These are phyloP conservation scores for Pholiota adiposa DNA, from an alignment of 1,284 basidiomycete species.

Conservation along the genomic window DNA sequence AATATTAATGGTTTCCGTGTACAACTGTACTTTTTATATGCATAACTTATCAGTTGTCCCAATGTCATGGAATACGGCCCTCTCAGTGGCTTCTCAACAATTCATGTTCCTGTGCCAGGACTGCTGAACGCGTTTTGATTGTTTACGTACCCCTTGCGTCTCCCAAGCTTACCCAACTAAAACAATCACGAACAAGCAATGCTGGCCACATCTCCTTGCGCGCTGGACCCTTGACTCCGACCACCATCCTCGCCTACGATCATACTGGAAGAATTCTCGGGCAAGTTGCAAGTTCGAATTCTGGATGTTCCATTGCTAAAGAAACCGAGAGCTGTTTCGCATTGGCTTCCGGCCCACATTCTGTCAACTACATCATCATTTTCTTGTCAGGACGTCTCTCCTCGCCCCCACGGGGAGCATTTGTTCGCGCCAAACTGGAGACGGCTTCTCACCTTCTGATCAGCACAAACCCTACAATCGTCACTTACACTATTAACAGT, in stretches of 20 bases:
- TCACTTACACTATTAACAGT: too few relatives aligned
- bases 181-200: neutral
- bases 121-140: neutral
- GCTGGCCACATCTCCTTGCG: neutral
- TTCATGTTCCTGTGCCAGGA: too few relatives aligned
- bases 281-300: too few relatives aligned
- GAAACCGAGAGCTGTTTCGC: too few relatives aligned
- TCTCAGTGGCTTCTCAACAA: too few relatives aligned
- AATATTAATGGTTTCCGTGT: neutral
- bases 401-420: neutral
- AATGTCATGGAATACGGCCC: too few relatives aligned
- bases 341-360: neutral
- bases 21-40: neutral
- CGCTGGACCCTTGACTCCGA: too few relatives aligned
- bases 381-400: constrained; percentile 32
- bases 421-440: neutral
- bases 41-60: too few relatives aligned
- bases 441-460: constrained; percentile 27
- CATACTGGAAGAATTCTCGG: too few relatives aligned
- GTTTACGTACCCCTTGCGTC: neutral
- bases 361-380: constrained; percentile 17
- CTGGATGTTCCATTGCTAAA: too few relatives aligned
- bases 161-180: neutral
- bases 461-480: neutral
- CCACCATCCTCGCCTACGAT: too few relatives aligned